phyloP scores from a whole-genome alignment of 2,329 filamentous ascomycete species.

The Remersonia thermophila region DNA sequence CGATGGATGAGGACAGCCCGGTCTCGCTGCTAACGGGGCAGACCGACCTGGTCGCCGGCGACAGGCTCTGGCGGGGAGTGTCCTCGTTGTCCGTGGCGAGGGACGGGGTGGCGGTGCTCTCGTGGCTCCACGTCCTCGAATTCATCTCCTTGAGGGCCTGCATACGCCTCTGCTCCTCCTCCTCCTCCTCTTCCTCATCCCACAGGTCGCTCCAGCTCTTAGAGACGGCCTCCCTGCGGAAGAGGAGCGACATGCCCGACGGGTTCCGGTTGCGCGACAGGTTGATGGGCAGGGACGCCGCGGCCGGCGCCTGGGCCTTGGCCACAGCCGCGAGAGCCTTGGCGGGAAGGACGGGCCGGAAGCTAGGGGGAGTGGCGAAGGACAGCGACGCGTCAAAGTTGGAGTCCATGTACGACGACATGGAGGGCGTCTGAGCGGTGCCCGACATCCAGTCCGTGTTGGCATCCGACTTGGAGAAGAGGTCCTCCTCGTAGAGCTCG shows the following conservation, averaged over 20 bases:
- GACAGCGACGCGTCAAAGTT: conserved; percentile 72
- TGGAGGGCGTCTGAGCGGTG: conserved; percentile 64
- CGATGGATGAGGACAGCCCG: conserved; percentile 23
- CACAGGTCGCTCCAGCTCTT: conserved; percentile 99
- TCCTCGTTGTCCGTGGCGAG: conserved; percentile 28
- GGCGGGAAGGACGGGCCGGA: conserved; percentile 29
- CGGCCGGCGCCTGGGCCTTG: conserved; percentile 48
- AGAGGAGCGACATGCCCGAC: conserved; percentile 67
- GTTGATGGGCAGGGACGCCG: conserved; percentile 64
- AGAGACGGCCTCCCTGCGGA: conserved; percentile 66
- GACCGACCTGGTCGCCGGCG: conserved; percentile 30
- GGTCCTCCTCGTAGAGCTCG: conserved; percentile 68
- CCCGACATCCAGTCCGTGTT: conserved; percentile 68
- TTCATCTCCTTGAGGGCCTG: conserved; percentile 53
- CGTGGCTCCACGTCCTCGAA: conserved; percentile 67
- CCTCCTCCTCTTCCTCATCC: conserved; percentile 79
- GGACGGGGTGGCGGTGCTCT: conserved; percentile 40
- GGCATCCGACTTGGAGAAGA: conserved; percentile 68
- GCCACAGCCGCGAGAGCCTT: conserved; percentile 42
- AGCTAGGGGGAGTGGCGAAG: conserved; percentile 37
- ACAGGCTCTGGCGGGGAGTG: conserved; percentile 31
- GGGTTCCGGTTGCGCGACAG: conserved; percentile 63
- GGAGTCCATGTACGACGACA: conserved; percentile 76
- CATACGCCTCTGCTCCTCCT: conserved; percentile 49
- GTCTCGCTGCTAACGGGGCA: conserved; percentile 25